phyloP scores from a whole-genome alignment of 345 rosid genomes.

The Lepidium didymum region DNA sequence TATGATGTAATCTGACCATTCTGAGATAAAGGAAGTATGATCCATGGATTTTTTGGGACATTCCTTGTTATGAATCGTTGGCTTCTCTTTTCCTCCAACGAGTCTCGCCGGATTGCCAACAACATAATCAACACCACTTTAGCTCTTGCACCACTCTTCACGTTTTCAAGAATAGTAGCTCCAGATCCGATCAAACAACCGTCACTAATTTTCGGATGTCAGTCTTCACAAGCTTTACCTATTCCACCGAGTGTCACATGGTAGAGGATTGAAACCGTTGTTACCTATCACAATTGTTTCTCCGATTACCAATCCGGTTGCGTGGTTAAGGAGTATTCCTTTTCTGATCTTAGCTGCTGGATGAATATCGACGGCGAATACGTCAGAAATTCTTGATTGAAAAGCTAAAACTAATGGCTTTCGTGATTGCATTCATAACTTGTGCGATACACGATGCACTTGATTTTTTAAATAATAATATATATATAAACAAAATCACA shows the following conservation, averaged over 20 bases:
- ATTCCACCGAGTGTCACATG: conserved; percentile 96
- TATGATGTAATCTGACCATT: conserved; percentile 84
- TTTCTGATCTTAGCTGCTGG: conserved; percentile 92
- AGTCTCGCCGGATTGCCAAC: conserved; percentile 87
- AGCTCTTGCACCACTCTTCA: conserved; percentile 79
- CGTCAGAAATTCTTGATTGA: conserved; percentile 89
- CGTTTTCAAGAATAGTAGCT: conserved; percentile 80
- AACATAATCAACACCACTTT: conserved; percentile 93
- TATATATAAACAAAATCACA: not conserved
- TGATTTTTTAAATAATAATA: conserved; percentile 3
- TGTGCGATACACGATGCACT: conserved; percentile 93
- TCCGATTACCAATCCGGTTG: conserved; percentile 86
- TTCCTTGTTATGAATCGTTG: conserved; percentile 48
- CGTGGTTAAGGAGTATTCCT: conserved; percentile 84
- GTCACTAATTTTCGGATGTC: conserved; percentile 93
- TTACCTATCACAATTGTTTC: conserved; percentile 89
- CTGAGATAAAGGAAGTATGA: conserved; percentile 85
- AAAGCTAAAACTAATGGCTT: conserved; percentile 84
- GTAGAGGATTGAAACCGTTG: conserved; percentile 87
- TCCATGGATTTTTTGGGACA: conserved; percentile 96
- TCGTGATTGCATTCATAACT: conserved; percentile 66
- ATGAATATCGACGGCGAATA: conserved; percentile 88
- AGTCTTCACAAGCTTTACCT: conserved; percentile 65
- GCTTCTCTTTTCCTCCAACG: conserved; percentile 80
- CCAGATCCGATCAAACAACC: conserved; percentile 94